phyloP scores from a whole-genome alignment of 257 asterid genomes.

The Penstemon newberryi region DNA sequence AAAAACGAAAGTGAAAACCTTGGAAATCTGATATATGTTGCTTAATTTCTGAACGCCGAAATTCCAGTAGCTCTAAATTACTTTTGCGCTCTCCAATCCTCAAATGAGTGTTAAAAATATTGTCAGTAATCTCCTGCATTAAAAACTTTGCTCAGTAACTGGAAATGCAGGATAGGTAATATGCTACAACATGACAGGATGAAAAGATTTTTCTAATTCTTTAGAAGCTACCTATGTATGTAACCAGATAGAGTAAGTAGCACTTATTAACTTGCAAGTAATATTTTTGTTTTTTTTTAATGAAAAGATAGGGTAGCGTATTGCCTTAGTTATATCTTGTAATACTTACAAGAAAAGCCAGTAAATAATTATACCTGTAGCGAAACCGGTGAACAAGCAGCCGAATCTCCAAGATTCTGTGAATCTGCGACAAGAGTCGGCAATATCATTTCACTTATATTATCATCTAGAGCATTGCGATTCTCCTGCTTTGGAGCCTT shows the following conservation, averaged over 20 bases:
- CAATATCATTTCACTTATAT: conserved; percentile 11
- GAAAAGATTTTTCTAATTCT: neutral
- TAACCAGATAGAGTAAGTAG: neutral
- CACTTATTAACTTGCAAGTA: neutral
- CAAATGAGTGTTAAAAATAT: conserved; percentile 29
- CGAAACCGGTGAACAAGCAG: conserved; percentile 3
- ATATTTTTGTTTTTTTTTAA: neutral
- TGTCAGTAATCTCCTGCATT: conserved; percentile 44
- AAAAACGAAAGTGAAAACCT: conserved; percentile 40
- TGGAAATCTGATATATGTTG: conserved; percentile 33
- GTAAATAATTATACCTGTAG: conserved; percentile 34
- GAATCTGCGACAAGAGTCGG: conserved; percentile 20
- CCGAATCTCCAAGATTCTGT: conserved; percentile 17
- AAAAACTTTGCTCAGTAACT: conserved; percentile 18
- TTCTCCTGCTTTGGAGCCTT: conserved; percentile 28
- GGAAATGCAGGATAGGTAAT: conserved; percentile 7
- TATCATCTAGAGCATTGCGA: conserved; percentile 2
- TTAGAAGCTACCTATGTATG: neutral
- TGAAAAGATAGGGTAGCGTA: neutral
- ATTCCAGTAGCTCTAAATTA: conserved; percentile 26
- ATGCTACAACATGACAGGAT: neutral
- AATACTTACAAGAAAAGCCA: neutral
- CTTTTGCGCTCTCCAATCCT: conserved; percentile 5
- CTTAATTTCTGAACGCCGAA: neutral
- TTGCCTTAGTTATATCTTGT: conserved; percentile 11